These are phyloP conservation scores for Escallonia rubra DNA, from an alignment of 129 eudicot species.

Conservation along the genomic window DNA sequence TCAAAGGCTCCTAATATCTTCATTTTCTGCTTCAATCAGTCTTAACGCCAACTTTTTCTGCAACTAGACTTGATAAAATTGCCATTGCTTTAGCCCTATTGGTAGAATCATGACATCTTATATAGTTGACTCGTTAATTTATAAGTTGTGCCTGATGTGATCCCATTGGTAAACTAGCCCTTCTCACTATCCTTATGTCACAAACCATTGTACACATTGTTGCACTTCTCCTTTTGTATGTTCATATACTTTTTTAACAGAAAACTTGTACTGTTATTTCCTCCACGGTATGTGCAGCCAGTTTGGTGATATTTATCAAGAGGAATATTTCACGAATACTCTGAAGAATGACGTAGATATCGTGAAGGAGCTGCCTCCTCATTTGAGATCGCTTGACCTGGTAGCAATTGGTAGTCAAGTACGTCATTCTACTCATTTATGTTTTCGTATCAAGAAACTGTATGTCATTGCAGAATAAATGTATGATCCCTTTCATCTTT, in stretches of 20 bases:
- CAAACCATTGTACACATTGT: too few relatives aligned
- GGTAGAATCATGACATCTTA: too few relatives aligned
- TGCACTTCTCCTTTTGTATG: too few relatives aligned
- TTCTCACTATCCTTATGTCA: too few relatives aligned
- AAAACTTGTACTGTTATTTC: background rate
- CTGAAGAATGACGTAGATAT: slow-evolving; percentile 65
- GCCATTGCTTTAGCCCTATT: too few relatives aligned
- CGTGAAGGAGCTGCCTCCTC: slow-evolving; percentile 68
- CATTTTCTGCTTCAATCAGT: too few relatives aligned
- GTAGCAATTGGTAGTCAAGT: slow-evolving; percentile 86
- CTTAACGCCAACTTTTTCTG: too few relatives aligned
- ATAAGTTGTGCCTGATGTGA: background rate
- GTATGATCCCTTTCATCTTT: slow-evolving; percentile 11
- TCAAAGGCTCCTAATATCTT: too few relatives aligned
- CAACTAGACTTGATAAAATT: too few relatives aligned
- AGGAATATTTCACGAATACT: slow-evolving; percentile 57
- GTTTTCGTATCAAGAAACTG: background rate
- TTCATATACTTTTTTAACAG: too few relatives aligned
- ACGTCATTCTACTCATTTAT: slow-evolving; percentile 15
- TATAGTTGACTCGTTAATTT: too few relatives aligned
- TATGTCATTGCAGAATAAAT: background rate
- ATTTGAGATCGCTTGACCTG: slow-evolving; percentile 54
- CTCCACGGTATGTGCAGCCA: slow-evolving; percentile 48
- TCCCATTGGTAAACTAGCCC: too few relatives aligned
- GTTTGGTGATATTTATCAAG: slow-evolving; percentile 91